These are phyloP conservation scores for Scheffersomyces stipitis DNA, from an alignment of 805 yeast species.

Conservation along the genomic window DNA sequence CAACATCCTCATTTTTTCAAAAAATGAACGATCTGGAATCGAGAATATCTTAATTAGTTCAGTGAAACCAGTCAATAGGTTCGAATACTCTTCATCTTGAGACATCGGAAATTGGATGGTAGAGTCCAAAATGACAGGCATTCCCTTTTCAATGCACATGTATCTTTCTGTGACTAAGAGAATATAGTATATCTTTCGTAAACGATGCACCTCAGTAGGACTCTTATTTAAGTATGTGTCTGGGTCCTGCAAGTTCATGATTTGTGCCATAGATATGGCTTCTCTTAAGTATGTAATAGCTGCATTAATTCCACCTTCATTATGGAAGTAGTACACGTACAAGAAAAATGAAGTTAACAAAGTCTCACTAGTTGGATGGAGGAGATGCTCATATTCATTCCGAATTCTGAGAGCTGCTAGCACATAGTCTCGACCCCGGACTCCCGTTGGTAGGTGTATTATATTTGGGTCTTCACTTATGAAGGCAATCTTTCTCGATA, in stretches of 20 bases:
- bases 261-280: constrained; percentile 37
- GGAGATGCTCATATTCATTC: constrained; percentile 24
- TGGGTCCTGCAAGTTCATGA: constrained; percentile 32
- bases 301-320: constrained; percentile 23
- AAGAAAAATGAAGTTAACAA: constrained; percentile 36
- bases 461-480: constrained; percentile 14
- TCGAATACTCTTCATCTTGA: constrained; percentile 36
- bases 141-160: constrained; percentile 37
- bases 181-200: constrained; percentile 36
- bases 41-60: constrained; percentile 38
- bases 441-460: constrained; percentile 17
- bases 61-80: constrained; percentile 32
- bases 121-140: constrained; percentile 38
- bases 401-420: constrained; percentile 26
- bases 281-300: constrained; percentile 37
- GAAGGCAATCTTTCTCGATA: constrained; percentile 22
- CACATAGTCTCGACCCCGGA: constrained; percentile 13
- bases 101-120: constrained; percentile 34
- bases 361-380: constrained; percentile 25
- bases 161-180: constrained; percentile 40
- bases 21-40: constrained; percentile 36
- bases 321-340: constrained; percentile 33
- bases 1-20: too few species aligned
- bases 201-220: constrained; percentile 34
- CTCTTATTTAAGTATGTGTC: constrained; percentile 23